Evolutionary conservation across 2,329 filamentous ascomycete species (phyloP).

Genomic region (Bipolaris victoriae): DNA sequence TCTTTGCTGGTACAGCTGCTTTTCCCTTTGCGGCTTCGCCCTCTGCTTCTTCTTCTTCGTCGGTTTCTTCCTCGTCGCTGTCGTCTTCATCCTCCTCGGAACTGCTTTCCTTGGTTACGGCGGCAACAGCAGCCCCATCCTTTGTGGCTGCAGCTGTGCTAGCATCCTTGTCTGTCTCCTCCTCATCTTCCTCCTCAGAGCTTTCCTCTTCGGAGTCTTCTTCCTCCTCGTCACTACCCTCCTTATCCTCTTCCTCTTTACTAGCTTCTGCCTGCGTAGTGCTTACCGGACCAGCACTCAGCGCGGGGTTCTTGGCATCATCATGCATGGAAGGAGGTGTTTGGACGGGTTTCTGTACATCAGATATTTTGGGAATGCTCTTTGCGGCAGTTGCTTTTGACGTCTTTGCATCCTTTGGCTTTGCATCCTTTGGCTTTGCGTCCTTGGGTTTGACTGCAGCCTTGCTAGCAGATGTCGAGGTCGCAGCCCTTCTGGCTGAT

Average conservation of each 20-base stretch:
- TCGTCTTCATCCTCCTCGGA: slow-evolving; percentile 16
- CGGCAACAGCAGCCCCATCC: neutral
- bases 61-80: slow-evolving; percentile 13
- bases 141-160: neutral
- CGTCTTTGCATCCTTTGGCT: neutral
- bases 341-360: slow-evolving; percentile 30
- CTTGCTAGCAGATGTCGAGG: neutral
- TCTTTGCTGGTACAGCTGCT: neutral
- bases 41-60: slow-evolving; percentile 16
- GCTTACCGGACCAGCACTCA: slow-evolving; percentile 29
- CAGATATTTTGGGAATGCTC: slow-evolving; percentile 24
- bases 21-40: slow-evolving; percentile 9
- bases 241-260: slow-evolving; percentile 12
- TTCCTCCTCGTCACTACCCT: neutral
- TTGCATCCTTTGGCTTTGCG: neutral
- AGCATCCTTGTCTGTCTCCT: neutral
- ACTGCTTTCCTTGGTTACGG: neutral
- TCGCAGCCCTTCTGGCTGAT: neutral
- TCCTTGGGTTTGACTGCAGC: neutral
- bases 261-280: slow-evolving; percentile 17
- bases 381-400: neutral
- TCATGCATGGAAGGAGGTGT: slow-evolving; percentile 31
- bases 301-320: slow-evolving; percentile 35
- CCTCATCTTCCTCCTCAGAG: slow-evolving; percentile 16
- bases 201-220: slow-evolving; percentile 7